phyloP scores from a whole-genome alignment of 768 basidiomycete species.

The Psilocybe tampanensis region DNA sequence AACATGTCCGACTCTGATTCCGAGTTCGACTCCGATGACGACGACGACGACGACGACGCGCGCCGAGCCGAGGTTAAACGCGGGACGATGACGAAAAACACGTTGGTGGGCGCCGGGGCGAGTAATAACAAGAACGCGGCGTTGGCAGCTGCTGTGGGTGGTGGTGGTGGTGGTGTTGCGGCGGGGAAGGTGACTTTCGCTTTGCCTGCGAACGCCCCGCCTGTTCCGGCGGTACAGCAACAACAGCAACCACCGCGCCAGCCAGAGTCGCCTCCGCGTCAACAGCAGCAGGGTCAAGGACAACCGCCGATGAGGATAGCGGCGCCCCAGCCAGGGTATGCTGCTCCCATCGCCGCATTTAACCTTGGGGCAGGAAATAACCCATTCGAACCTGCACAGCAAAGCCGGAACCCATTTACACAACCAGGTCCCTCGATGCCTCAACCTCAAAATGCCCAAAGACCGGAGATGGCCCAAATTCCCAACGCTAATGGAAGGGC shows the following conservation, averaged over 20 bases:
- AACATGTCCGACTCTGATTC: conserved; percentile 26
- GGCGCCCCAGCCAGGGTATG: conserved; percentile 75
- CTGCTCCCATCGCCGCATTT: conserved; percentile 67
- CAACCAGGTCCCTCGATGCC: neutral
- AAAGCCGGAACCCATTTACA: conserved; percentile 2
- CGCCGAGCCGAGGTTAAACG: neutral
- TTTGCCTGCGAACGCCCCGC: neutral
- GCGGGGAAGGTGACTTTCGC: neutral
- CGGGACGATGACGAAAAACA: neutral
- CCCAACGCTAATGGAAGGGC: too few species aligned
- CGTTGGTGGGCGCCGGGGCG: neutral
- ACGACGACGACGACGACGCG: conserved; percentile 28
- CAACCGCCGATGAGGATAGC: conserved; percentile 47
- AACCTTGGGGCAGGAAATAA: conserved; percentile 37
- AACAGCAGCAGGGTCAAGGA: conserved; percentile 8
- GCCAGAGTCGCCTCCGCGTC: conserved; percentile 1
- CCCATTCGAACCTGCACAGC: conserved; percentile 4
- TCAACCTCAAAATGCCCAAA: neutral
- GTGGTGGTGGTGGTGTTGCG: neutral
- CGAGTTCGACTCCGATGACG: conserved; percentile 39
- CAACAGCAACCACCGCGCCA: conserved; percentile 1
- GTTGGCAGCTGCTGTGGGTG: conserved; percentile 20
- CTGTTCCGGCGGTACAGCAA: neutral
- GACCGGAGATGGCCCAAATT: neutral
- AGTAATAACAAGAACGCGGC: conserved; percentile 20